Evolutionary conservation across 768 basidiomycete genomes (phyloP), one percentile per base, ranked within the genome.

Genomic region (Tylopilus intermedius): DNA sequence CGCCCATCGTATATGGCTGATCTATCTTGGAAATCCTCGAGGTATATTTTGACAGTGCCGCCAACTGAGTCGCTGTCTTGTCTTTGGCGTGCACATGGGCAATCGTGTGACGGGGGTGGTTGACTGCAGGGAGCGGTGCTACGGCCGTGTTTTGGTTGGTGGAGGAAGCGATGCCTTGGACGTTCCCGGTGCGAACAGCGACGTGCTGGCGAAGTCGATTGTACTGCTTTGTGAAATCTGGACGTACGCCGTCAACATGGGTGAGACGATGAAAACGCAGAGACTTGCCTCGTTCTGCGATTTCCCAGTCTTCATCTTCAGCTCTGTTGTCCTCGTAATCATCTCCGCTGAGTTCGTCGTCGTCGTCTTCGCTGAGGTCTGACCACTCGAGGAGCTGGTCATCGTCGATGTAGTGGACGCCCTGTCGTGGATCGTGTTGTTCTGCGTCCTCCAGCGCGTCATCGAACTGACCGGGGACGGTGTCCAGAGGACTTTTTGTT

Each of bases 211-310:
- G 76, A 29, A 98, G 76, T 22, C 96, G 86, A 72, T 98, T 98
- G 72, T 90, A 99, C 62, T 97, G 94, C 71, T 98, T 98, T 32
- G 96, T 98, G 62, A 99, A 97, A 73, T 99, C 96, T 96, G 67
- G 46, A 56, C 52, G 49, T 55, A 15, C 13, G 26, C 46, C 26
- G 37, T 52, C 35, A 44, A 35, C 33, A 26, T 22, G 45, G 30
- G 37, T 8, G 21, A 18, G 43, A 27, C 26, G 43, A 33, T 33
- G 13, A 6, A 11, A 51, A 18, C 24, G 41, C 11, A 38, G 8
- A 45, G 26, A 64, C 77, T 40, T 59, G 86, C 92, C 87, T 79
- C 86, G 72, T 71, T 92, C 90, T 48, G 87, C 80, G 50, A 88
- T 78, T 67, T 93, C 88, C 90, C 87, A 90, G 66, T 93, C 89